A percentile compares a stretch with the other conserved stretches of the same genome.
phyloP scores from a whole-genome alignment of 202 grass and related monocot genomes.

The Panicum virgatum region DNA sequence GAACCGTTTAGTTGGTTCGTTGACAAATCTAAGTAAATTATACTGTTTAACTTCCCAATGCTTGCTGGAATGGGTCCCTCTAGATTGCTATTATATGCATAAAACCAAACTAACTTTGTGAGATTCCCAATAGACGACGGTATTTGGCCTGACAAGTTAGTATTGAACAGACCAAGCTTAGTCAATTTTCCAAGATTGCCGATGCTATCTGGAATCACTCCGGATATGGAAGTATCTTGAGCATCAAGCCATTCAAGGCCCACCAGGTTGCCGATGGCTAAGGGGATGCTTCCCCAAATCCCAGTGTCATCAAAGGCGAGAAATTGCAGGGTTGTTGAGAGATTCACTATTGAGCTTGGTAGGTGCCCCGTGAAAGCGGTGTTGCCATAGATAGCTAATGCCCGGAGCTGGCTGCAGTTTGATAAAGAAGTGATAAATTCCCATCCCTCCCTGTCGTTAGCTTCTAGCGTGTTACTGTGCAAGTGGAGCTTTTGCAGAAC shows the following conservation, averaged over 20 bases:
- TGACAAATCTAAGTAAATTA: background rate
- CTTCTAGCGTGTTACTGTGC: background rate
- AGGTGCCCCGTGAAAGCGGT: background rate
- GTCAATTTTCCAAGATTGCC: conserved; percentile 6
- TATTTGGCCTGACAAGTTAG: conserved; percentile 2
- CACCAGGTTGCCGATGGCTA: conserved; percentile 24
- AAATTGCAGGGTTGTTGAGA: background rate
- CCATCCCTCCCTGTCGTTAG: background rate
- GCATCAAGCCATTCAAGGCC: background rate
- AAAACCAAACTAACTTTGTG: background rate
- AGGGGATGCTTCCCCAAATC: conserved; percentile 23
- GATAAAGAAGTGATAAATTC: conserved; percentile 28
- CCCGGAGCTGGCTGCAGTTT: background rate
- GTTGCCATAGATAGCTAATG: background rate
- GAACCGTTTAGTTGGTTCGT: background rate
- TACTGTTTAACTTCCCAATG: background rate
- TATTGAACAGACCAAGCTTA: background rate
- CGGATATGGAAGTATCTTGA: background rate
- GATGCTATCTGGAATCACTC: conserved; percentile 27
- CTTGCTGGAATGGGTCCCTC: conserved; percentile 30
- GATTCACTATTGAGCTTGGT: background rate
- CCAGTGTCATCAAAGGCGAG: background rate
- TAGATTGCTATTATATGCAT: background rate
- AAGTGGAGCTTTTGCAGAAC: rapidly evolving
- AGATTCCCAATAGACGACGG: conserved; percentile 38